These are phyloP conservation scores for Colletotrichum sp. DNA, from an alignment of 2,329 filamentous ascomycete genomes.

Conservation along the genomic window DNA sequence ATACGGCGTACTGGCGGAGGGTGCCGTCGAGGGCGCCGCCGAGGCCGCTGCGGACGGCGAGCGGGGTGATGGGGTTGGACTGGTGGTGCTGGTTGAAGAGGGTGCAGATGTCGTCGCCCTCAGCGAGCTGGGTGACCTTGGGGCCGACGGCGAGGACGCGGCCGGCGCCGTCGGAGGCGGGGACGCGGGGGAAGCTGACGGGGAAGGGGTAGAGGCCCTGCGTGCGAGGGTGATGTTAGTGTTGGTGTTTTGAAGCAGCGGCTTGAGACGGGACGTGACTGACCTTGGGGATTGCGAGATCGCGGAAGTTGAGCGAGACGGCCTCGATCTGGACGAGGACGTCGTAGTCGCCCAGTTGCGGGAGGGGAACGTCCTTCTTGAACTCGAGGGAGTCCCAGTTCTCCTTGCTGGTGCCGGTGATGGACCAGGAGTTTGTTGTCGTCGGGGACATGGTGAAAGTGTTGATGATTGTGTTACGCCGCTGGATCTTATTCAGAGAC, in stretches of 20 bases:
- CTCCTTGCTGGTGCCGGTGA: constrained; percentile 41
- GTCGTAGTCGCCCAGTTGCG: constrained; percentile 70
- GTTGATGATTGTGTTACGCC: not conserved
- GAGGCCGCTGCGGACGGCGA: constrained; percentile 57
- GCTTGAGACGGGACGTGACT: not conserved
- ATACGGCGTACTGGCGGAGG: constrained; percentile 70
- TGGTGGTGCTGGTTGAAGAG: constrained; percentile 66
- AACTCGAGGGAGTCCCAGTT: constrained; percentile 66
- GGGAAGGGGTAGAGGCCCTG: constrained; percentile 53
- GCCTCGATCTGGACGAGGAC: constrained; percentile 71
- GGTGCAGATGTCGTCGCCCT: constrained; percentile 61
- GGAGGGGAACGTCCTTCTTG: constrained; percentile 57
- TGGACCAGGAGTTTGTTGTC: constrained; percentile 62
- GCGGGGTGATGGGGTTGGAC: constrained; percentile 42
- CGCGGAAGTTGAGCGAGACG: constrained; percentile 60
- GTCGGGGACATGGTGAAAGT: constrained; percentile 4
- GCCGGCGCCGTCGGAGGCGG: constrained; percentile 60
- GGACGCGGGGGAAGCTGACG: constrained; percentile 46
- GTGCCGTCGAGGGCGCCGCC: constrained; percentile 73
- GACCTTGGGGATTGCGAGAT: constrained; percentile 52
- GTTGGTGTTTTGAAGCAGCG: not conserved
- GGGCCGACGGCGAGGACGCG: constrained; percentile 56
- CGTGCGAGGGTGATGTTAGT: constrained; percentile 9
- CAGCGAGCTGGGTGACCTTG: constrained; percentile 51
- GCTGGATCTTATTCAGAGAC: not conserved